These are phyloP conservation scores for Talaromyces wortmannii DNA, from an alignment of 495 filamentous ascomycete species.

Conservation along the genomic window DNA sequence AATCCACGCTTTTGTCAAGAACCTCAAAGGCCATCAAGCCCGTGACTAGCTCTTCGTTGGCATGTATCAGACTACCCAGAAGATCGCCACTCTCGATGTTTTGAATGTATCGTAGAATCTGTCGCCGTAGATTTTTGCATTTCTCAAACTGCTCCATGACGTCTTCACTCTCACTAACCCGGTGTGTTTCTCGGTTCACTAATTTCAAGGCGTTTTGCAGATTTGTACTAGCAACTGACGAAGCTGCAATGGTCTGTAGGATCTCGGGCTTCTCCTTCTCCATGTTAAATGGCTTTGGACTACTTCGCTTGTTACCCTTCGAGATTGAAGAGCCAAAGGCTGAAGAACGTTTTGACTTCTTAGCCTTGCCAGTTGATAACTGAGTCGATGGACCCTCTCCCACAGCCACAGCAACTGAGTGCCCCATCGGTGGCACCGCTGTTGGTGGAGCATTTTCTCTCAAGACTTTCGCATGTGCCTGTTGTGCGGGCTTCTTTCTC, in stretches of 20 bases:
- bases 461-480: slow-evolving; percentile 74
- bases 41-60: slow-evolving; percentile 81
- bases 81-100: slow-evolving; percentile 76
- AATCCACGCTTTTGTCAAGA: slow-evolving; percentile 89
- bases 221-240: slow-evolving; percentile 85
- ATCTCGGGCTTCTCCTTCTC: slow-evolving; percentile 84
- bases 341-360: slow-evolving; percentile 16
- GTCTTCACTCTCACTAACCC: slow-evolving; percentile 76
- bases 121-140: slow-evolving; percentile 77
- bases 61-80: slow-evolving; percentile 72
- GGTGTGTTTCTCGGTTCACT: slow-evolving; percentile 84
- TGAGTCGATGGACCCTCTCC: slow-evolving; percentile 31
- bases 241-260: slow-evolving; percentile 72
- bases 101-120: slow-evolving; percentile 84
- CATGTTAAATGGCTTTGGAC: slow-evolving; percentile 56
- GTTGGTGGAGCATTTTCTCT: slow-evolving; percentile 62
- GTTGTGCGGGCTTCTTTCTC: slow-evolving; percentile 54
- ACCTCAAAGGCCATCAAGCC: slow-evolving; percentile 93
- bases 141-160: slow-evolving; percentile 72
- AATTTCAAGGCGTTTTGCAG: slow-evolving; percentile 81
- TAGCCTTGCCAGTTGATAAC: slow-evolving; percentile 28
- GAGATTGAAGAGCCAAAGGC: slow-evolving; percentile 7
- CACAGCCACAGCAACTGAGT: slow-evolving; percentile 33
- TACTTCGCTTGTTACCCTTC: slow-evolving; percentile 31
- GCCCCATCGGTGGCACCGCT: slow-evolving; percentile 51